Evolutionary conservation across 208 protist genomes (phyloP).

Genomic region (Phytomonas sp.): DNA sequence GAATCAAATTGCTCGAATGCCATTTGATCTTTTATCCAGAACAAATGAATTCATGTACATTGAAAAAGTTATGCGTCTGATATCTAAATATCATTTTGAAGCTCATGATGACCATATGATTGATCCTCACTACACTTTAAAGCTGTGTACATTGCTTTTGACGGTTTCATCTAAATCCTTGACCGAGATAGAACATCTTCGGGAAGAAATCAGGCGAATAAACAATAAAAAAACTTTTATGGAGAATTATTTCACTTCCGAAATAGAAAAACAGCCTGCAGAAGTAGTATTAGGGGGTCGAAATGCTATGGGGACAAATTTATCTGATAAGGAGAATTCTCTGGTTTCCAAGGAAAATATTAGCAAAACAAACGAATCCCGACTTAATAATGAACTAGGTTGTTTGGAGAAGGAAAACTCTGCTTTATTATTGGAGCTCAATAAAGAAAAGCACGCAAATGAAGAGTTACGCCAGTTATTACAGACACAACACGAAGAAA

Average conservation of each 20-base stretch:
- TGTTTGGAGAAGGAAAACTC: constrained; percentile 30
- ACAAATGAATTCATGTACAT: constrained; percentile 43
- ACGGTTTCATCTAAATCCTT: constrained; percentile 39
- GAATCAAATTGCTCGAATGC: constrained; percentile 61
- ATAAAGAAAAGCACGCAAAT: constrained; percentile 20
- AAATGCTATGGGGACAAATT: background rate
- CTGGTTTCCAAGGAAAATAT: background rate
- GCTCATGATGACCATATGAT: constrained; percentile 50
- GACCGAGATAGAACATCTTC: constrained; percentile 23
- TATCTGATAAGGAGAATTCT: background rate
- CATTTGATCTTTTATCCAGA: constrained; percentile 57
- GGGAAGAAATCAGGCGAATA: constrained; percentile 13
- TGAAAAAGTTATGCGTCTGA: constrained; percentile 48
- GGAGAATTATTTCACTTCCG: constrained; percentile 7
- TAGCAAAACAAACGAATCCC: constrained; percentile 5
- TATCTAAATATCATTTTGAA: constrained; percentile 39
- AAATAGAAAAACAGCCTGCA: background rate
- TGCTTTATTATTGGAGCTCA: constrained; percentile 25
- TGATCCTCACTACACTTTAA: constrained; percentile 38
- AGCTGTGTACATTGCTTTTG: constrained; percentile 50
- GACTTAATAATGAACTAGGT: constrained; percentile 13
- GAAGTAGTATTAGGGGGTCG: background rate
- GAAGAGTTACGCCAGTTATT: constrained; percentile 38
- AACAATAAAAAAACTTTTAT: constrained; percentile 13
- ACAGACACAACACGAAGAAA: constrained; percentile 32